Base-by-base conservation (phyloP, 257 asterid species). In the Osmanthus fragrans region DNA sequence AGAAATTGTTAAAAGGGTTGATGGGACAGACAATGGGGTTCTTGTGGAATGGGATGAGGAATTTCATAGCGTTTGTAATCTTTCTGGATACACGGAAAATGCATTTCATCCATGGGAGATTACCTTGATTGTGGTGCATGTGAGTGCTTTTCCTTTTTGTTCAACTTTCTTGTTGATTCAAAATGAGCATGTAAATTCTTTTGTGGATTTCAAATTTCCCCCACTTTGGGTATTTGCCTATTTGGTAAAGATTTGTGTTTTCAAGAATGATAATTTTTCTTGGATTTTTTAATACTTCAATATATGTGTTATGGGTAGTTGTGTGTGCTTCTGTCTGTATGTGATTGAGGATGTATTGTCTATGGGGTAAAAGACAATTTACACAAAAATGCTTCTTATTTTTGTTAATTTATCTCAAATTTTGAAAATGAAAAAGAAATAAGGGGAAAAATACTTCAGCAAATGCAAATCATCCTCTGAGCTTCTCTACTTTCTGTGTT, bases 51-150 rank as follows among this genome's bases (percentile, higher is more conserved):
- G 98, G 99, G 91, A 89, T 70, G 98, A 93, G 74, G 98, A 93
- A 56, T 96, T 96, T 84, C 92, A 81, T 54, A 81, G 76, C 69
- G 82, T 88, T 70, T 93, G 97, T 80, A 87, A 34, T 79, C 84
- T 96, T 75, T 85, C 98, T 85, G 91, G 91, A 23, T 83, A 81
- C 82, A 93, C 88, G 85, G 98, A 89, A 82, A 90, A 87, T 84
- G 92, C 83, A 83, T 93, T 96, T 79, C 96, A 89, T 80, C 97
- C 98, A 5, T 96, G 98, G 97, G 99, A 96, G 92, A 86, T 96
- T 80, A 79, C 84, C 77, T 92, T 96, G 84, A 83, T 87, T 81
- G 92, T 96, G 58, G 81, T 90, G 79, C 92, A 89, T 85, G 98
- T 96, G 86, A 87, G 98, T 84, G 81, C 29, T 1, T 15, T 70